phyloP scores from a whole-genome alignment of 2,329 filamentous ascomycete species.

The Xylariaceae sp. region DNA sequence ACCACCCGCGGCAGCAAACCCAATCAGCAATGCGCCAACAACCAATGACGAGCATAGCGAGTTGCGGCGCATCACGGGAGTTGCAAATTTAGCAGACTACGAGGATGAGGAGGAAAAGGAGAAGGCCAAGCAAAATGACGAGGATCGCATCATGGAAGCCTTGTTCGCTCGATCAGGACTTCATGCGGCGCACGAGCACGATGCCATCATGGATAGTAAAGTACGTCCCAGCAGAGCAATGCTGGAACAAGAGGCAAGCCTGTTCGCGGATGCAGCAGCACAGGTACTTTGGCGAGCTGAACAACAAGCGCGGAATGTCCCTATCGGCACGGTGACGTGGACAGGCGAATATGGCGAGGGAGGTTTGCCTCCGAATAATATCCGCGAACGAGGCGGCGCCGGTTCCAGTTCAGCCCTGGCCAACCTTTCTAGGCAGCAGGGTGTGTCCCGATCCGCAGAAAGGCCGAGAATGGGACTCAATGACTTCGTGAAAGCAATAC shows the following conservation, averaged over 20 bases:
- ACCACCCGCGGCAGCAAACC: conserved; percentile 10
- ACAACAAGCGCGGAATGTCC: conserved; percentile 65
- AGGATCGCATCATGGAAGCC: conserved; percentile 77
- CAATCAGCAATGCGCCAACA: conserved; percentile 5
- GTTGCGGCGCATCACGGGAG: conserved; percentile 33
- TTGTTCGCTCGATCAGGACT: conserved; percentile 84
- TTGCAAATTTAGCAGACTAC: conserved; percentile 30
- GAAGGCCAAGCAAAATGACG: conserved; percentile 45
- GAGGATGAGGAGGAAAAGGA: conserved; percentile 44
- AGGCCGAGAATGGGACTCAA: conserved; percentile 24
- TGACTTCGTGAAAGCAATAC: conserved; percentile 49
- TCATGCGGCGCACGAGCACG: conserved; percentile 89
- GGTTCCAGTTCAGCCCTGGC: conserved; percentile 52
- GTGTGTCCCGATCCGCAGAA: conserved; percentile 33
- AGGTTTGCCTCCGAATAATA: conserved; percentile 59
- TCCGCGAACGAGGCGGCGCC: conserved; percentile 45
- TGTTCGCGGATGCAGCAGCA: conserved; percentile 72
- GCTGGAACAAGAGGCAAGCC: conserved; percentile 74
- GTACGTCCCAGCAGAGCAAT: conserved; percentile 68
- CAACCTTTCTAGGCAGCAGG: conserved; percentile 54
- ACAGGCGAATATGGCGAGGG: conserved; percentile 77
- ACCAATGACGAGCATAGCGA: conserved; percentile 30
- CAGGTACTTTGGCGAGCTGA: conserved; percentile 67
- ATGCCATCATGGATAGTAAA: conserved; percentile 78
- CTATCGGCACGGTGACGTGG: conserved; percentile 87